These are phyloP conservation scores for Mentha longifolia DNA, from an alignment of 257 asterid genomes.

Conservation along the genomic window DNA sequence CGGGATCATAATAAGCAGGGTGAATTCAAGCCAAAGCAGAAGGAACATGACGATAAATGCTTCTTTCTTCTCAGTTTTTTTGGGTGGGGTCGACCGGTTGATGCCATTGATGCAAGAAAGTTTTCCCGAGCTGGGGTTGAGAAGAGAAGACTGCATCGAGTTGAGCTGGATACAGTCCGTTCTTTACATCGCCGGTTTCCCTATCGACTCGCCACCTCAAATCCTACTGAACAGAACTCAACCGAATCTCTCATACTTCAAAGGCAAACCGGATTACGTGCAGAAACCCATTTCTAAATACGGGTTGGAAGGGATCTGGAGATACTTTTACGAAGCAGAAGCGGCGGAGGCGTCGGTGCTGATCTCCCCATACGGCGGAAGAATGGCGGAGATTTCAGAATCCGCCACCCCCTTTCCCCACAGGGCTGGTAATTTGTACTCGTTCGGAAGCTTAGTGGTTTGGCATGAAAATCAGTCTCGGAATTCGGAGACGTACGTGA, in stretches of 20 bases:
- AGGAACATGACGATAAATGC: no score
- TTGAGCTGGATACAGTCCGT: not conserved
- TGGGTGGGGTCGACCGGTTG: constrained; percentile 24
- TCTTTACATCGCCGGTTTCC: no score
- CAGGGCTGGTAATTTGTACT: not conserved
- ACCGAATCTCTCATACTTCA: not conserved
- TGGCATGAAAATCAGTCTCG: not conserved
- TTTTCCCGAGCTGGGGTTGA: not conserved
- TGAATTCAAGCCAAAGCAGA: no score
- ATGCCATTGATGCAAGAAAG: not conserved
- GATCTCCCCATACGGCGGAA: not conserved
- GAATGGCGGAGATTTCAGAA: no score
- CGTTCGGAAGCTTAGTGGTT: no score
- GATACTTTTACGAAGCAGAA: not conserved
- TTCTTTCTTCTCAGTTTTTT: not conserved
- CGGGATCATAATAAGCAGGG: no score
- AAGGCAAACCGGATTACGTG: constrained; percentile 47
- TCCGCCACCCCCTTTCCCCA: not conserved
- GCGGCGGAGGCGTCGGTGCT: not conserved
- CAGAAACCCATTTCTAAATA: constrained; percentile 28
- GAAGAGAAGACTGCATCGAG: not conserved
- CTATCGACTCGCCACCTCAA: no score
- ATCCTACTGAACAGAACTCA: constrained; percentile 17
- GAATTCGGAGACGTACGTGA: constrained; percentile 6
- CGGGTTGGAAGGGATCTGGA: constrained; percentile 35